A percentile compares a stretch with the other conserved stretches of the same genome.
These are phyloP conservation scores for Sporothrix mexicana DNA, from an alignment of 2,329 filamentous ascomycete genomes.

Conservation along the genomic window DNA sequence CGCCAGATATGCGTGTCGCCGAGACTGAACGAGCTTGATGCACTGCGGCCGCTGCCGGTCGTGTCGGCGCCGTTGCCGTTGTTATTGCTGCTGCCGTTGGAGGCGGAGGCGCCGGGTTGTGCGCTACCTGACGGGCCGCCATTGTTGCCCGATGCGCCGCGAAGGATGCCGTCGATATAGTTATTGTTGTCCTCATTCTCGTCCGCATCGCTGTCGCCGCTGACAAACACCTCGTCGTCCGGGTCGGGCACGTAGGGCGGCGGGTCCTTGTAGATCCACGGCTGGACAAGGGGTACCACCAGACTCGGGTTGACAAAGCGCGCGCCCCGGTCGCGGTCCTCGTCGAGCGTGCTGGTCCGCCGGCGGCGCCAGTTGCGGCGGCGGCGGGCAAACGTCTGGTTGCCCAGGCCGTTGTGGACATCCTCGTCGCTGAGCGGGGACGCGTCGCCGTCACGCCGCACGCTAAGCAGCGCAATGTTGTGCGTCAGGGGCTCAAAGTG, in stretches of 20 bases:
- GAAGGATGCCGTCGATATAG: neutral
- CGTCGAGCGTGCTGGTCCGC: constrained; percentile 71
- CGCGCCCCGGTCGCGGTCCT: constrained; percentile 71
- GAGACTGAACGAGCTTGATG: constrained; percentile 53
- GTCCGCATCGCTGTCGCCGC: constrained; percentile 8
- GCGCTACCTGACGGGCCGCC: neutral
- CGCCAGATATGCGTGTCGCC: constrained; percentile 60
- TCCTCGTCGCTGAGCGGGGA: constrained; percentile 51
- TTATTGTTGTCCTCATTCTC: constrained; percentile 23
- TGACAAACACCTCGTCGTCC: constrained; percentile 35
- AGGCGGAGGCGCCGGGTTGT: neutral
- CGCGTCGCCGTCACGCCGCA: constrained; percentile 67
- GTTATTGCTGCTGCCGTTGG: neutral
- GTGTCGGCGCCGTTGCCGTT: constrained; percentile 25
- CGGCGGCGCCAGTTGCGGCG: constrained; percentile 45
- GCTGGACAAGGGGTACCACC: constrained; percentile 68
- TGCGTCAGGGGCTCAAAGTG: constrained; percentile 88
- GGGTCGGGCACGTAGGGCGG: constrained; percentile 47
- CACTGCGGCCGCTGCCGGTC: constrained; percentile 44
- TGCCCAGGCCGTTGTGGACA: constrained; percentile 46
- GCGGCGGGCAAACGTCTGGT: constrained; percentile 43
- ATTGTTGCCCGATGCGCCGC: neutral
- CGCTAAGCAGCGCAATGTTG: constrained; percentile 89
- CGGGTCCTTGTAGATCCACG: constrained; percentile 70
- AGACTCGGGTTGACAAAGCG: constrained; percentile 80